Evolutionary conservation across 495 filamentous ascomycete species (phyloP), one percentile per base, ranked within the genome.

Genomic region (Cryomyces minteri): DNA sequence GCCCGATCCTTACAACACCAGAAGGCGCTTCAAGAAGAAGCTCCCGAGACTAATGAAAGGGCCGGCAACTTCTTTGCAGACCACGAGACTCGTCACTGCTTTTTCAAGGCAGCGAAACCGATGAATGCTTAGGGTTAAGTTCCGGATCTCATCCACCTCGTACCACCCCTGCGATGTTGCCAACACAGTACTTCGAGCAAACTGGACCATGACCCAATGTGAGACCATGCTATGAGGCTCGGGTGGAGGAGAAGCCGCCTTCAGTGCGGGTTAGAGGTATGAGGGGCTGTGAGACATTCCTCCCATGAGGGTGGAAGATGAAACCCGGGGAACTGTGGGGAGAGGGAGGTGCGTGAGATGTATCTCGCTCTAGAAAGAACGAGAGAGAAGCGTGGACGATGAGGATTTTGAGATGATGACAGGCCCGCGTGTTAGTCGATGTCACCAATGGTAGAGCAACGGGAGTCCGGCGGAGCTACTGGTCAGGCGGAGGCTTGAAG

Each of bases 101-200:
- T 47, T 47, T 63, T 58, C 60, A 63, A 67, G 65, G 52, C 60
- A 69, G 69, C 50, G 56, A 40, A 69, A 77, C 74, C 75, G 69
- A 70, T 63, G 54, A 61, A 57, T 58, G 56, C 64, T 76, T 83
- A 83, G 79, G 79, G 79, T 83, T 83, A 83, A 81, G 78, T 80
- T 82, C 78, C 77, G 69, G 74, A 59, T 60, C 63, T 63, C 64
- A 66, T 71, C 71, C 73, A 66, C 68, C 63, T 56, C 58, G 47
- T 50, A 58, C 49, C 49, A 50, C 8, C 58, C 52, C 18, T 25
- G 18, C 18, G 18, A 25, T 25, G 18, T 25, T 25, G 18, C 18
- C 18, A 25, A 25, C 18, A 25, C 18, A 25, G 18, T 25, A 25
- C 18, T 25, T 25, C 18, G 18, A 25, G 18, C 18, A 25, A 25